Evolutionary conservation across 169 alveolate species (phyloP).

Genomic region (Blepharisma undulans): DNA sequence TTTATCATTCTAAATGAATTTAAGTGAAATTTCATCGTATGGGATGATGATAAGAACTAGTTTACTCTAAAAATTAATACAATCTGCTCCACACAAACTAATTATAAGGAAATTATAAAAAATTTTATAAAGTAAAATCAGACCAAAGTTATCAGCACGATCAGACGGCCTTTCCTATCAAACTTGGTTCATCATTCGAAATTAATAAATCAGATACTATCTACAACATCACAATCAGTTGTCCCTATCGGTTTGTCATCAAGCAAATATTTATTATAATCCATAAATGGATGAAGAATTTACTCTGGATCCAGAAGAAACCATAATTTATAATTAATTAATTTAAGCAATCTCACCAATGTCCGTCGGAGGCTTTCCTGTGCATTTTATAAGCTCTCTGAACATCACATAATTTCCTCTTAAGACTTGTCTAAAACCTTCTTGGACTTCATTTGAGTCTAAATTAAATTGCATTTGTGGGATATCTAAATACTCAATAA

Average conservation of each 20-base stretch:
- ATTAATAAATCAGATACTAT: not conserved
- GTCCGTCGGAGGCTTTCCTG: not conserved
- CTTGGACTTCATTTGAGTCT: not conserved
- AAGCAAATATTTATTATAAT: not conserved
- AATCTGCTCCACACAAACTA: not conserved
- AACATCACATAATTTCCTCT: constrained; percentile 4
- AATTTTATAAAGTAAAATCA: not conserved
- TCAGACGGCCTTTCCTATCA: not conserved
- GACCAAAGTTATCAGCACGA: not conserved
- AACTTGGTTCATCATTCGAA: not conserved
- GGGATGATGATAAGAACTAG: not conserved
- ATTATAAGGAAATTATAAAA: not conserved
- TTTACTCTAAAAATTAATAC: too few relatives aligned
- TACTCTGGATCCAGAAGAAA: not conserved
- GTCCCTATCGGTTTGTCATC: not conserved
- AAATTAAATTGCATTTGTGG: not conserved
- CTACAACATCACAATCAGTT: not conserved
- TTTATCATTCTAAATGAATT: not conserved
- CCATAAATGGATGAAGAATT: not conserved
- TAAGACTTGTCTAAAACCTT: not conserved
- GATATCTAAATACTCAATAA: not conserved
- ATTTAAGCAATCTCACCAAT: not conserved
- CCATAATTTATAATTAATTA: not conserved
- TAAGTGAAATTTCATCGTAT: not conserved
- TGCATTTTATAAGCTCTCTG: constrained; percentile 3